These are phyloP conservation scores for Craterostigma plantagineum DNA, from an alignment of 257 asterid species.

Conservation along the genomic window DNA sequence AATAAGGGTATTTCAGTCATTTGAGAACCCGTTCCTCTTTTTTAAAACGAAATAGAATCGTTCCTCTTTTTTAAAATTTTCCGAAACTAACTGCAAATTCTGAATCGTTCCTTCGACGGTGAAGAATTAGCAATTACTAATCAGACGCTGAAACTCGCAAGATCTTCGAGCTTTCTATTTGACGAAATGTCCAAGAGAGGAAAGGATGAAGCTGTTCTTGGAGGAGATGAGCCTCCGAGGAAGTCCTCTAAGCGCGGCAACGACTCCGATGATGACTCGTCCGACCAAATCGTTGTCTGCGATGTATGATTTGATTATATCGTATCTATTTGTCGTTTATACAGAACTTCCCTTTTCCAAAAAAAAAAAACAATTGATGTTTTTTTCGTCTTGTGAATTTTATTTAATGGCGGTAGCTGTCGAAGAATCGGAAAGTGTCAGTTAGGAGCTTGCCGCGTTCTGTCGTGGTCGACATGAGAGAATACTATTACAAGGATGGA, in stretches of 20 bases:
- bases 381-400: background rate
- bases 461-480: conserved; percentile 72
- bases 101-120: too few species aligned
- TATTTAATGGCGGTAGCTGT: conserved; percentile 18
- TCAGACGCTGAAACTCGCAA: too few species aligned
- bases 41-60: too few species aligned
- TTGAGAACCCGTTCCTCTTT: too few species aligned
- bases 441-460: conserved; percentile 84
- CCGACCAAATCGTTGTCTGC: conserved; percentile 24
- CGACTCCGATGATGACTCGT: conserved; percentile 18
- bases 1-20: too few species aligned
- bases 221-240: conserved; percentile 44
- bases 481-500: conserved; percentile 70
- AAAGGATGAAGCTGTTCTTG: conserved; percentile 36
- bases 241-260: conserved; percentile 22
- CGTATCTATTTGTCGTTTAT: too few species aligned
- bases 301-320: conserved; percentile 15
- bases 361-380: too few species aligned
- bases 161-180: too few species aligned
- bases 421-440: conserved; percentile 68
- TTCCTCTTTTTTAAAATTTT: too few species aligned
- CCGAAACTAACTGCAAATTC: too few species aligned
- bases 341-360: too few species aligned
- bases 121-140: too few species aligned
- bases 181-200: conserved; percentile 48